These are phyloP conservation scores for Vigna nakashimae DNA, from an alignment of 306 rosid species.

Conservation along the genomic window DNA sequence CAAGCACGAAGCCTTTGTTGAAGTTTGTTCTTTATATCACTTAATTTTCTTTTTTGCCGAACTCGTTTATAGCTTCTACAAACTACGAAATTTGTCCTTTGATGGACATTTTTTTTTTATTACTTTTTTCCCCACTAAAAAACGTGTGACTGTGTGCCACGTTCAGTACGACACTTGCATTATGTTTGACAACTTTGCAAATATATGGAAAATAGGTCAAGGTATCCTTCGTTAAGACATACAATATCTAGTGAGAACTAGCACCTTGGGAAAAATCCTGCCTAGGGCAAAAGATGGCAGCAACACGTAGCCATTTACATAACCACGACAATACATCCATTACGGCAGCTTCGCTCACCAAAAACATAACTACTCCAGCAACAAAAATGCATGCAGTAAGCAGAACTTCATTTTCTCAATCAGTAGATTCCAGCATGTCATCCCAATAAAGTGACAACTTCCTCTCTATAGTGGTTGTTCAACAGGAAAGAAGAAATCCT, in stretches of 20 bases:
- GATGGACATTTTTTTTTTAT: too few species aligned
- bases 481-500: conserved; percentile 19
- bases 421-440: conserved; percentile 19
- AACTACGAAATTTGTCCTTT: too few species aligned
- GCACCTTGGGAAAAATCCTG: conserved; percentile 6
- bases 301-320: background rate
- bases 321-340: background rate
- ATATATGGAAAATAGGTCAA: background rate
- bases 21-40: too few species aligned
- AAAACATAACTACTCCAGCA: background rate
- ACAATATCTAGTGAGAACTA: background rate
- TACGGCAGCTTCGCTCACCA: conserved; percentile 3
- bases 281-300: conserved; percentile 5
- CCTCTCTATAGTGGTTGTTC: conserved; percentile 1
- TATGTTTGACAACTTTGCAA: background rate
- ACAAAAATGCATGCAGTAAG: background rate
- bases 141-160: too few species aligned
- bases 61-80: too few species aligned
- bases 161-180: background rate
- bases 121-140: too few species aligned
- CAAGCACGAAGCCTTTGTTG: too few species aligned
- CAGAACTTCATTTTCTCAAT: conserved; percentile 9
- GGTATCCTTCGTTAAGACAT: background rate
- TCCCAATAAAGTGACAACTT: background rate
- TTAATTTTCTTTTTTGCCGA: too few species aligned